A percentile compares a stretch with the other conserved stretches of the same genome.
phyloP scores from a whole-genome alignment of 2,329 filamentous ascomycete species.

The Mycocentrospora acerina region DNA sequence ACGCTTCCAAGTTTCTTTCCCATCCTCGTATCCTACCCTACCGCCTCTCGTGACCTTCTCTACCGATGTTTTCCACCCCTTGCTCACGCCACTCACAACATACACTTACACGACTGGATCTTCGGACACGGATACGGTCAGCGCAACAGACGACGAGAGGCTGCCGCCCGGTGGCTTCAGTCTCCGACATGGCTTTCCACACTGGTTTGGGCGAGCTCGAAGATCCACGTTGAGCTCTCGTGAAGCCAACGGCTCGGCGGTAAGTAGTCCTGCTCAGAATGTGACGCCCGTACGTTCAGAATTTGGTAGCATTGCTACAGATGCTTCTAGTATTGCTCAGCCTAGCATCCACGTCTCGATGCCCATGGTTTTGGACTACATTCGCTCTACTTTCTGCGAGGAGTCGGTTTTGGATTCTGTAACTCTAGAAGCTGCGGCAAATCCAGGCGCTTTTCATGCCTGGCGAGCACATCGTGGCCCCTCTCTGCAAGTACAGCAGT shows the following conservation, averaged over 20 bases:
- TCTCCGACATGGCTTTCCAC: conserved; percentile 83
- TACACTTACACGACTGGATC: conserved; percentile 83
- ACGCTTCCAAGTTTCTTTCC: conserved; percentile 87
- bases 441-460: conserved; percentile 90
- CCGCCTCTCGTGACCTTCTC: conserved; percentile 86
- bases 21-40: conserved; percentile 72
- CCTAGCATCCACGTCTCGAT: conserved; percentile 26
- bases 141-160: conserved; percentile 78
- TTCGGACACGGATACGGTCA: conserved; percentile 75
- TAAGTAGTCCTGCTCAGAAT: conserved; percentile 20
- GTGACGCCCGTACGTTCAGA: conserved; percentile 18
- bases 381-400: conserved; percentile 79
- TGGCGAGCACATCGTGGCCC: conserved; percentile 73
- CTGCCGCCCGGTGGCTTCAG: conserved; percentile 89
- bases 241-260: conserved; percentile 34
- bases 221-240: conserved; percentile 32
- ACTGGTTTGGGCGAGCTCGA: conserved; percentile 68
- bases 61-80: conserved; percentile 91
- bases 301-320: conserved; percentile 9
- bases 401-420: conserved; percentile 75
- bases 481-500: conserved; percentile 25
- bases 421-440: conserved; percentile 79
- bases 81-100: conserved; percentile 90
- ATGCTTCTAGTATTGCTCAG: conserved; percentile 5
- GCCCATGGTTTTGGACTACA: conserved; percentile 71